Base-by-base conservation (phyloP, 768 basidiomycete genomes). In the Naganishia randhawae region DNA sequence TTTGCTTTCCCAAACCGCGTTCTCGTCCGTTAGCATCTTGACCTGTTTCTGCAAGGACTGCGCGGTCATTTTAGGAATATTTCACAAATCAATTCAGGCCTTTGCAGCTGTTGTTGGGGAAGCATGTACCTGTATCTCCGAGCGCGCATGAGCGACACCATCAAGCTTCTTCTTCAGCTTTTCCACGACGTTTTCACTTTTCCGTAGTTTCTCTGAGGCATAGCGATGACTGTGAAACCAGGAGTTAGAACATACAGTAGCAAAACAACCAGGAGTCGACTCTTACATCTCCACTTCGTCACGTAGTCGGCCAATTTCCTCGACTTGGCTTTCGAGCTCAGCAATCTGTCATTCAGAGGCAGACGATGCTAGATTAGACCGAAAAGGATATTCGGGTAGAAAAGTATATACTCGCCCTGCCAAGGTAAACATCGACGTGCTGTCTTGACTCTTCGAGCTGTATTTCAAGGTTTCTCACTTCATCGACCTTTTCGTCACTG, bases 151-250 rank as follows among this genome's bases (percentile, higher is more conserved):
- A 16, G 90, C 92, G 4, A 89, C 87, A 77, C 97, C 96, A 74
- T 97, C 95, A 0, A 98, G 84, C 81, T 98, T 99, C 84, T 91
- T 94, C 82, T 94, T 95, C 81, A 97, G 94, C 80, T 98, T 99
- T 81, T 97, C 93, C 85, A 96, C 91, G 32, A 96, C 93, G 75
- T 94, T 94, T 81, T 98, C 96, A 0, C 88, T 89, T 83, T 97
- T 98, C 74, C 90, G 88, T 48, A 93, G 82, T 72, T 87, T 90
- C 74, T 97, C 96, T 3, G 91, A 89, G 6, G 92, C 89, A 81
- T 97, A 93, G 6, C 89, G 57, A 42, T 61, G n/a, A 11, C 57
- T 61, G 54, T 22, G 4, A 27, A 54, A n/a, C 19, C 54, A 13
- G 51, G 13, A 31, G 3, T 22, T 33, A 29, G 4, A 17, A 52